These are phyloP conservation scores for Paecilomyces sp. DNA, from an alignment of 2,329 filamentous ascomycete species.

Conservation along the genomic window DNA sequence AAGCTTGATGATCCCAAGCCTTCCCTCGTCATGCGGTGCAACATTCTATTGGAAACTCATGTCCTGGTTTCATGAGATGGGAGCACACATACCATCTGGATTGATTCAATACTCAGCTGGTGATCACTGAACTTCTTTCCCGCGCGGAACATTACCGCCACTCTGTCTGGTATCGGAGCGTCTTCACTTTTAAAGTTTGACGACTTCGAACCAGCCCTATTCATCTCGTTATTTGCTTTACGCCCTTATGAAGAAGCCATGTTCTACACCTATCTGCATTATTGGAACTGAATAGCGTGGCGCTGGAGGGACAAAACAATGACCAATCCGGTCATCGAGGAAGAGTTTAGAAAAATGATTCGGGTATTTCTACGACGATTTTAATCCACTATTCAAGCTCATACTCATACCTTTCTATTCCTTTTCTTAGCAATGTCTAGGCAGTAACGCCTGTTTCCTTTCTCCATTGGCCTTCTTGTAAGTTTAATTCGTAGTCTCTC, in stretches of 20 bases:
- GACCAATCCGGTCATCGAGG: conserved; percentile 2
- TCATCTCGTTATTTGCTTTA: neutral
- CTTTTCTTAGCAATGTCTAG: neutral
- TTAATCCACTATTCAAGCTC: neutral
- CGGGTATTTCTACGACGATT: neutral
- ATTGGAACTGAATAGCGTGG: neutral
- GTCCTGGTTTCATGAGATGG: neutral
- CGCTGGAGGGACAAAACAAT: neutral
- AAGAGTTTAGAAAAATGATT: neutral
- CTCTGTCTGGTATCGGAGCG: neutral
- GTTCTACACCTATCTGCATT: neutral
- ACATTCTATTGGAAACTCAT: neutral
- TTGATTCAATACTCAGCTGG: neutral
- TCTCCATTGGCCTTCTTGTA: neutral
- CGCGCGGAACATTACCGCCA: neutral
- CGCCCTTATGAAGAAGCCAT: neutral
- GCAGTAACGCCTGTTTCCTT: neutral
- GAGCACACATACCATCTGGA: neutral
- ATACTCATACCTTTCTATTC: neutral
- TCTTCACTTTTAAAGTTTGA: neutral
- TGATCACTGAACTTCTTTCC: neutral
- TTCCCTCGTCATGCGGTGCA: neutral
- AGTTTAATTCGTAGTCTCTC: neutral
- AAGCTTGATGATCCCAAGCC: neutral
- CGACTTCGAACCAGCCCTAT: neutral